Percentiles rank a stretch among this genome's conserved stretches.
Evolutionary conservation across 257 asterid genomes (phyloP).

Genomic region (Solanum pinnatisectum): DNA sequence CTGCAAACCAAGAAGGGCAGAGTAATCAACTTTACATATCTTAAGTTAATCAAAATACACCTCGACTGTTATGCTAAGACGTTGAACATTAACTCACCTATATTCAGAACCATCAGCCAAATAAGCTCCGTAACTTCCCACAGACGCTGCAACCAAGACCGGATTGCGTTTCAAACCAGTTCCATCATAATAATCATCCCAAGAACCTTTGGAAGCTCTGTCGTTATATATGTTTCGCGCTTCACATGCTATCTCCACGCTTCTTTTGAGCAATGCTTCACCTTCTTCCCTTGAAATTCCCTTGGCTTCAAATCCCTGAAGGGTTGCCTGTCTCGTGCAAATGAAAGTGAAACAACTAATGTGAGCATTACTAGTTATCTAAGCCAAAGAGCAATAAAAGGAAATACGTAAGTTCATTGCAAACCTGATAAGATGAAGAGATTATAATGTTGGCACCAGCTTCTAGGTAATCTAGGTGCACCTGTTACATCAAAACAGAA

Average conservation of each 20-base stretch:
- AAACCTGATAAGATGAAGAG: conserved; percentile 86
- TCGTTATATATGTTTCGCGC: conserved; percentile 54
- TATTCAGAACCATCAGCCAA: conserved; percentile 87
- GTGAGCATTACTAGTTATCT: not conserved
- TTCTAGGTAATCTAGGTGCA: conserved; percentile 85
- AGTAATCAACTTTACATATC: not conserved
- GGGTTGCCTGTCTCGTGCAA: conserved; percentile 51
- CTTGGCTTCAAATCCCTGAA: conserved; percentile 77
- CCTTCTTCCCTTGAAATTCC: conserved; percentile 53
- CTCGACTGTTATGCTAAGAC: not conserved
- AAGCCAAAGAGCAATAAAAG: not conserved
- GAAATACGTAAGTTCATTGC: not conserved
- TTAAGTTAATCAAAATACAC: not conserved
- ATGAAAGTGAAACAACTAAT: not conserved
- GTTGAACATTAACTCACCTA: conserved; percentile 21
- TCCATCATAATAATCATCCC: conserved; percentile 23
- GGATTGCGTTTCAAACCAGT: conserved; percentile 15
- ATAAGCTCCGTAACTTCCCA: conserved; percentile 86
- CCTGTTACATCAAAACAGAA: conserved; percentile 25
- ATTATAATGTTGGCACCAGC: conserved; percentile 82
- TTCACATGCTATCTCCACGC: conserved; percentile 64
- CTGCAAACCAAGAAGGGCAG: conserved; percentile 14
- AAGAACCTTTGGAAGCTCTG: conserved; percentile 37
- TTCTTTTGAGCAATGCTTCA: conserved; percentile 46
- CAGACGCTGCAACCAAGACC: conserved; percentile 72